Evolutionary conservation across 2,329 filamentous ascomycete species (phyloP).

Genomic region (Cyclaneusma minus): DNA sequence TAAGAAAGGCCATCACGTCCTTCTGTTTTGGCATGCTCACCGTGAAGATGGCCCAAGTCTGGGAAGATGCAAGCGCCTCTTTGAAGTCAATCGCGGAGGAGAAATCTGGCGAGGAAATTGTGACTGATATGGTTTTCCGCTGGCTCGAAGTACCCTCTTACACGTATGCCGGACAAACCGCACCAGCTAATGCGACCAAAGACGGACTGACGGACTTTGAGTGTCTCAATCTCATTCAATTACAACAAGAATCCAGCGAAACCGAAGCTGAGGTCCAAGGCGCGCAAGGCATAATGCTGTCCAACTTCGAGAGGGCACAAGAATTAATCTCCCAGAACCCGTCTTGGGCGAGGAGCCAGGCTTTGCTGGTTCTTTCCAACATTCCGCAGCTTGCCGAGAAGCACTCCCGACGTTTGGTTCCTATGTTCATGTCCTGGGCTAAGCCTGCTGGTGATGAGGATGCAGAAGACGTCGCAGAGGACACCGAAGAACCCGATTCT

Average conservation of each 20-base stretch:
- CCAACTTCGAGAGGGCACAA: slow-evolving; percentile 50
- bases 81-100: slow-evolving; percentile 60
- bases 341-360: slow-evolving; percentile 53
- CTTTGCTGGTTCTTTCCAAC: slow-evolving; percentile 60
- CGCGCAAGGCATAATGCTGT: slow-evolving; percentile 41
- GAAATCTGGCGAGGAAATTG: slow-evolving; percentile 54
- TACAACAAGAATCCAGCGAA: slow-evolving; percentile 35
- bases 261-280: slow-evolving; percentile 36
- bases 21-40: slow-evolving; percentile 87
- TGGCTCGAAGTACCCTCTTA: slow-evolving; percentile 55
- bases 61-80: slow-evolving; percentile 68
- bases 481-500: slow-evolving; percentile 20
- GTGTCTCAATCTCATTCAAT: slow-evolving; percentile 56
- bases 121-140: slow-evolving; percentile 58
- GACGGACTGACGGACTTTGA: slow-evolving; percentile 58
- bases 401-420: slow-evolving; percentile 69
- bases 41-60: slow-evolving; percentile 68
- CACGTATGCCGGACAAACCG: slow-evolving; percentile 32
- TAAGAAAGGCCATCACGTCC: slow-evolving; percentile 56
- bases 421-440: slow-evolving; percentile 75
- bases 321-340: slow-evolving; percentile 32
- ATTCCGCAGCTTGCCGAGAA: slow-evolving; percentile 72
- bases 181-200: no score
- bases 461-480: slow-evolving; percentile 12
- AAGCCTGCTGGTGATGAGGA: slow-evolving; percentile 24